Conservation (phyloP, 495 filamentous ascomycete genomes). For the Xylaria sp. region DNA sequence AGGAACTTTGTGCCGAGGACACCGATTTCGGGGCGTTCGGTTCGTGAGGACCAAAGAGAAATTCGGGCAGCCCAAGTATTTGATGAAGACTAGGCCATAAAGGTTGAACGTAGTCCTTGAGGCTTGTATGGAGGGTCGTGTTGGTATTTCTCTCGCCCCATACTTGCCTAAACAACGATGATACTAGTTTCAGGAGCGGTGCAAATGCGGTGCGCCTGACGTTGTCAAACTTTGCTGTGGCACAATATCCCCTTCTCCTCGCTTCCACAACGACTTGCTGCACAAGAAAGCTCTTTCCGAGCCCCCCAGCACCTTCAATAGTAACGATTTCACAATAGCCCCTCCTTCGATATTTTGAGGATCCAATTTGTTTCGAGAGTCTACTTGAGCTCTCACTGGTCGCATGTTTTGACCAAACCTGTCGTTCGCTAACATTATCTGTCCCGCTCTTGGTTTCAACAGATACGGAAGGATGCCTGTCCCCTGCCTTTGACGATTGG, state of each 20-base stretch:
- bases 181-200: constrained; percentile 78
- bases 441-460: constrained; percentile 43
- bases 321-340: constrained; percentile 80
- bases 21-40: constrained; percentile 30
- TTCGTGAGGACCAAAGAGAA: constrained; percentile 59
- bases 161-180: constrained; percentile 85
- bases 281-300: constrained; percentile 84
- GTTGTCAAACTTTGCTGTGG: constrained; percentile 85
- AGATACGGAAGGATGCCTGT: constrained; percentile 46
- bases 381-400: constrained; percentile 45
- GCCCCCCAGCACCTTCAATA: constrained; percentile 75
- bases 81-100: constrained; percentile 81
- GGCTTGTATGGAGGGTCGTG: constrained; percentile 77
- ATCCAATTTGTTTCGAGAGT: constrained; percentile 51
- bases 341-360: constrained; percentile 67
- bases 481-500: constrained; percentile 44
- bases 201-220: constrained; percentile 82
- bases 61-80: constrained; percentile 81
- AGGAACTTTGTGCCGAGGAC: constrained; percentile 33
- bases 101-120: constrained; percentile 75
- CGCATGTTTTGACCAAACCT: constrained; percentile 38
- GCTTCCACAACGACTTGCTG: constrained; percentile 78
- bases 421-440: constrained; percentile 44
- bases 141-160: constrained; percentile 88
- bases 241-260: constrained; percentile 78